Conservation (phyloP, 163 green algal species). For the Chlamydomonas reinhardtii region DNA sequence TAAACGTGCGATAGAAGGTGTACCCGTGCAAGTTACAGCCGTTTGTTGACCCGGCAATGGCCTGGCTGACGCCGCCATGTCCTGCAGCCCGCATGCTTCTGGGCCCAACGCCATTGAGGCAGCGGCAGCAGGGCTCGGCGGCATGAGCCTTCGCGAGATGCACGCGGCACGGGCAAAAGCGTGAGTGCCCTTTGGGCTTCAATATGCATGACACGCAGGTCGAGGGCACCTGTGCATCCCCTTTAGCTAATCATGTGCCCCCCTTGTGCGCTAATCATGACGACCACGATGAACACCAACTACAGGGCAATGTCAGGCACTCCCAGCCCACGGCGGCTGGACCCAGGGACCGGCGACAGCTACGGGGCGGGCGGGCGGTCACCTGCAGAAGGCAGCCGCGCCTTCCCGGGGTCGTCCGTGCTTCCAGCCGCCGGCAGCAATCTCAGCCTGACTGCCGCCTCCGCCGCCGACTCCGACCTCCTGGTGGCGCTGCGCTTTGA, state of each 20-base stretch:
- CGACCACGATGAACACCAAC: background rate
- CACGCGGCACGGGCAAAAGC: background rate
- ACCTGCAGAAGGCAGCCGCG: background rate
- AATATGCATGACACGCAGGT: no score
- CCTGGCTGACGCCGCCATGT: no score
- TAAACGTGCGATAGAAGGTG: no score
- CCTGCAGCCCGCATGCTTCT: no score
- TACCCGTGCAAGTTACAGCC: no score
- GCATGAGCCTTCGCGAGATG: constrained; percentile 28
- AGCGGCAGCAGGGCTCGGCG: background rate
- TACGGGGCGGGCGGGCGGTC: no score
- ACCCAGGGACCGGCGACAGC: background rate
- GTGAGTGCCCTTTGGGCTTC: background rate
- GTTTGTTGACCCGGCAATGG: no score
- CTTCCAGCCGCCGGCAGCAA: background rate
- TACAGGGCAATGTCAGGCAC: background rate
- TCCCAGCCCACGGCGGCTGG: background rate
- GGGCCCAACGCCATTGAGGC: no score
- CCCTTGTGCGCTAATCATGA: no score
- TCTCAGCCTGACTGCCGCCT: background rate
- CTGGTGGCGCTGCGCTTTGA: constrained; percentile 57
- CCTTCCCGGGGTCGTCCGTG: no score
- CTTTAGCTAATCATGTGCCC: no score
- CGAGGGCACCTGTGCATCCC: no score
- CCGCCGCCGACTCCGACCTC: background rate